phyloP scores from a whole-genome alignment of 2,329 filamentous ascomycete species.

The Fusarium pseudograminearum region DNA sequence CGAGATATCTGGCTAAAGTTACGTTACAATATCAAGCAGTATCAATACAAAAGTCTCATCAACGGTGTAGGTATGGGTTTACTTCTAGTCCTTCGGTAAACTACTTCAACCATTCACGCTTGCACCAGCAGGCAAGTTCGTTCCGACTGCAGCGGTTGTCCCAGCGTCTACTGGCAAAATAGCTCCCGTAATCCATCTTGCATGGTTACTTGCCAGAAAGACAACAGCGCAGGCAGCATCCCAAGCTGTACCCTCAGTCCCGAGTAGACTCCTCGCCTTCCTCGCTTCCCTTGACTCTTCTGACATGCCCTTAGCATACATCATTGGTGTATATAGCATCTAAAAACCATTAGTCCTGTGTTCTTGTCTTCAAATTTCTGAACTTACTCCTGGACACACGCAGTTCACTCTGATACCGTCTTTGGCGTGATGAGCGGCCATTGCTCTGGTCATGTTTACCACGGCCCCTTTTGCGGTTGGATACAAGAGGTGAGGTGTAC shows the following conservation, averaged over 20 bases:
- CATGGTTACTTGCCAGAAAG: conserved; percentile 56
- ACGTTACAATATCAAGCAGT: background rate
- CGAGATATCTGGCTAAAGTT: background rate
- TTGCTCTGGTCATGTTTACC: conserved; percentile 64
- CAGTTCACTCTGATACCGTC: conserved; percentile 63
- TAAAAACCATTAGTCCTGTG: conserved; percentile 25
- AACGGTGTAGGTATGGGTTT: background rate
- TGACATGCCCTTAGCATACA: conserved; percentile 56
- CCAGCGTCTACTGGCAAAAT: conserved; percentile 59
- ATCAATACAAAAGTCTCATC: background rate
- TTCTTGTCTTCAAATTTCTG: fast-evolving
- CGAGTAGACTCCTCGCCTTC: conserved; percentile 54
- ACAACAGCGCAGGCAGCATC: conserved; percentile 56
- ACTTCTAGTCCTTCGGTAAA: background rate
- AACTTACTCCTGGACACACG: conserved; percentile 57
- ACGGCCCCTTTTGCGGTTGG: conserved; percentile 63
- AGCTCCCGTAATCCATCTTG: conserved; percentile 59
- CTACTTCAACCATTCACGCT: conserved; percentile 45
- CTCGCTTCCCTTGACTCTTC: conserved; percentile 54
- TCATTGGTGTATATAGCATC: conserved; percentile 64
- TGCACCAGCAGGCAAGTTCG: conserved; percentile 39
- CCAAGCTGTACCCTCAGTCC: conserved; percentile 59
- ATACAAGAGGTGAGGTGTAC: conserved; percentile 59
- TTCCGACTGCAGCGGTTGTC: conserved; percentile 48
- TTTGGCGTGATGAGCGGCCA: conserved; percentile 62